Conservation (phyloP, 129 eudicot species). For the Saussurea involucrata region DNA sequence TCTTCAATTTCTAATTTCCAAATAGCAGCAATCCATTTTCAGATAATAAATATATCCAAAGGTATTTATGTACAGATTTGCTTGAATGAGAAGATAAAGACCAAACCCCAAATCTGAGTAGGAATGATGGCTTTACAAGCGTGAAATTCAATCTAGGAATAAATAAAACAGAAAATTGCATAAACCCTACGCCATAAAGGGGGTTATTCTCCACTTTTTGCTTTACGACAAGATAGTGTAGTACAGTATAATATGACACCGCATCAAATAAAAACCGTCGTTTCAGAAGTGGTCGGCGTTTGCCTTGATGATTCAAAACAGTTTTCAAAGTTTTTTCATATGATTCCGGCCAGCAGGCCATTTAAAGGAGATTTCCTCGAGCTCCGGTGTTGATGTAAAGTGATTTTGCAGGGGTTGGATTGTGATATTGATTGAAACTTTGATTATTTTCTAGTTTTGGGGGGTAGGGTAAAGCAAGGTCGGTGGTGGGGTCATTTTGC, state of each 20-base stretch:
- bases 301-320: background rate
- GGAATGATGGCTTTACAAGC: conserved; percentile 30
- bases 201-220: conserved; percentile 24
- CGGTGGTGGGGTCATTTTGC: conserved; percentile 25
- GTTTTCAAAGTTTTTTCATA: background rate
- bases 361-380: conserved; percentile 2
- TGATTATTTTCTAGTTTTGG: conserved; percentile 1
- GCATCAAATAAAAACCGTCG: conserved; percentile 8
- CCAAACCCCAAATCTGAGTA: background rate
- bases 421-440: background rate
- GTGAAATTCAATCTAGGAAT: conserved; percentile 27
- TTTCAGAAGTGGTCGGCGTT: conserved; percentile 26
- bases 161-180: conserved; percentile 1
- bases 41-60: background rate
- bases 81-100: conserved; percentile 16
- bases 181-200: conserved; percentile 31
- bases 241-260: background rate
- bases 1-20: background rate
- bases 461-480: conserved; percentile 3
- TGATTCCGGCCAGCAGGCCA: conserved; percentile 21
- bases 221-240: conserved; percentile 26
- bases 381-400: background rate
- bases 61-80: background rate
- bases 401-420: background rate
- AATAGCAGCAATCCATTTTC: background rate